Evolutionary conservation across 495 filamentous ascomycete genomes (phyloP), one percentile per base, ranked within the genome.

Genomic region (Chaetomium tenue): DNA sequence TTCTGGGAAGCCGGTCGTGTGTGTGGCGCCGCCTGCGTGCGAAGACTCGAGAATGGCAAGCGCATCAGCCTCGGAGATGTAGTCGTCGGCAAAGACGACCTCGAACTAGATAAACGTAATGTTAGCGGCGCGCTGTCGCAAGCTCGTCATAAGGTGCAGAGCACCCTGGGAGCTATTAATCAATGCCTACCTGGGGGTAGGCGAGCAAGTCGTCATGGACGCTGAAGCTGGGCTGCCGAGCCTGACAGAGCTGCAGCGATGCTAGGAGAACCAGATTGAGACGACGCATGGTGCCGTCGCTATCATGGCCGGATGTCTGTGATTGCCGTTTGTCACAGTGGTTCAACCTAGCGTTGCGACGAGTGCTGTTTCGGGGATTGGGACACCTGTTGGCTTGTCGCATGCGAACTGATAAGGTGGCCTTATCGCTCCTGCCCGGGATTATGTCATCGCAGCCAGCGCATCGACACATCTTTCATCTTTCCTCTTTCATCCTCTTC

Each of bases 171-270:
- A 6, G 23, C 39, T 26, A 5, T 15, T 5, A 13, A 26, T 6
- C 2, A n/a, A 40, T 57, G 72, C 79, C 39, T 77, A 95, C 92
- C 80, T 97, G 94, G 28, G 94, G 94, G 79, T 89, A 91, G 23
- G 94, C 93, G 42, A 97, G 81, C 12, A 98, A 74, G 74, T 98
- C 94, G 72, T 98, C 93, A 70, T 95, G 86, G 39, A 96, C 88
- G 68, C 79, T 83, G 65, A 83, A 83, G 47, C 77, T 70, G 9
- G 73, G 78, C 60, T 81, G 79, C 22, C 78, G 77, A 63, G 79
- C 79, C 56, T 57, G 61, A 61, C 71, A 74, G 30, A 79, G 73
- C 73, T 69, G 74, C 66, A 77, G 69, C 65, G 71, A 73, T 22
- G 76, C 72, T 66, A 81, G 64, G 63, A 79, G 71, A 57, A 81